Evolutionary conservation across 2,329 filamentous ascomycete species (phyloP), one percentile per base, ranked within the genome.

Genomic region (Shiraia bambusicola): DNA sequence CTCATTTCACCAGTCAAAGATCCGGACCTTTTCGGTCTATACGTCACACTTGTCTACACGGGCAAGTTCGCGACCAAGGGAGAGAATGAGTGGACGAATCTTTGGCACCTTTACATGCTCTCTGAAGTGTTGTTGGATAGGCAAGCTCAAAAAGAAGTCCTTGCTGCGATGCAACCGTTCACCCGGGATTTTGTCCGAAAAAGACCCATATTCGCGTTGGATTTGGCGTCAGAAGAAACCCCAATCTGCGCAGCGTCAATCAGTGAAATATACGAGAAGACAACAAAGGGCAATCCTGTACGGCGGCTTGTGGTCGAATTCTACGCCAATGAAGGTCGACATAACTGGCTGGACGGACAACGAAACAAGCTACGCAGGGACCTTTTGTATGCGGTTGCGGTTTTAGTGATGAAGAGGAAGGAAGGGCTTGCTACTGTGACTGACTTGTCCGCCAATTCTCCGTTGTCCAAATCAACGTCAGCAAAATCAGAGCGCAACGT

Each of bases 101-200:
- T 52, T 1, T 36, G 28, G 28, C 32, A 29, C 2, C 33, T 54
- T n/a, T 51, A 42, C 27, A 39, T 54, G 4, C 37, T 54, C 8
- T 28, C 27, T 8, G 42, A 51, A 25, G 49, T 38, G 40, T 27
- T 51, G 3, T 36, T 45, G 19, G 50, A 54, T 28, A 15, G 24
- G 0, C 8, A 19, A 12, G 38, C 44, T 2, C 46, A 47, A 22
- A 44, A 48, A 15, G 11, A 11, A 11, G 34, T 41, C 17, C 35
- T 42, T 3, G 31, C 44, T 12, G 38, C 26, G 3, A 26, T 49
- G 13, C 27, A 38, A 12, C 16, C 17, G 12, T 38, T 30, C 16
- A 22, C 31, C 6, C 8, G 14, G 8, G 36, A 38, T 8, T 9
- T 14, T 9, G 19, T 31, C 13, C 12, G 3, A 6, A 25, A 17